Base-by-base conservation (phyloP, 257 asterid genomes). In the Salvia splendens region DNA sequence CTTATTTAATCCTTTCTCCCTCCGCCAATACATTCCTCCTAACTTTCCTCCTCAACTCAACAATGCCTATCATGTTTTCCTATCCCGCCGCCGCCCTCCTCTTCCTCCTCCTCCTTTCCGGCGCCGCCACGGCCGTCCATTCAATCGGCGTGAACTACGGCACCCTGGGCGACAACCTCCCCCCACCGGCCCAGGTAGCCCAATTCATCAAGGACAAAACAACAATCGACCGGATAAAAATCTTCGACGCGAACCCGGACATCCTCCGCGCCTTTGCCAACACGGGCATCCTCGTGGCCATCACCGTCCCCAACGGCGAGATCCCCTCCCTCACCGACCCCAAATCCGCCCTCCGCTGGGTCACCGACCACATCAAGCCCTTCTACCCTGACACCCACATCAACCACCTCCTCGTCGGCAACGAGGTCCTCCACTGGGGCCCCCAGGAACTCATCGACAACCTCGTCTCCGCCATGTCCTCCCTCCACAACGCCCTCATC, bases 111-210 rank as follows among this genome's bases (percentile, higher is more conserved):
- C 10, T 89, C 12, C n/a, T 81, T 12, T 43, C 49, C 40, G 50
- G 77, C 28, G 16, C 74, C 76, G 0, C 51, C 68, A 4, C 77
- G 61, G 16, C 65, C 72, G 95, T 79, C 12, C 32, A 14, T 3
- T 84, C 84, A 15, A 84, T 92, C 54, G 98, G 98, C n/a, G 95
- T 89, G 15, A 89, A 92, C 86, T 89, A 89, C 59, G 97, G 98
- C 43, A 89, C 96, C 68, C 69, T 85, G 46, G 96, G 82, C 5
- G 77, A 92, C 88, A 84, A 92, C 81, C 84, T 89, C 60, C 98
- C 96, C 0, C 91, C 95, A 0, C 97, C 97, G 0, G 51, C 92
- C 0, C 81, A 87, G 45, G 98, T 92, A 0, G 97, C 95, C 0
- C 82, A 78, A 36, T 92, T 92, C 72, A 78, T 92, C 51, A 85